These are phyloP conservation scores for Zasmidium angulare DNA, from an alignment of 2,329 filamentous ascomycete species.

Conservation along the genomic window DNA sequence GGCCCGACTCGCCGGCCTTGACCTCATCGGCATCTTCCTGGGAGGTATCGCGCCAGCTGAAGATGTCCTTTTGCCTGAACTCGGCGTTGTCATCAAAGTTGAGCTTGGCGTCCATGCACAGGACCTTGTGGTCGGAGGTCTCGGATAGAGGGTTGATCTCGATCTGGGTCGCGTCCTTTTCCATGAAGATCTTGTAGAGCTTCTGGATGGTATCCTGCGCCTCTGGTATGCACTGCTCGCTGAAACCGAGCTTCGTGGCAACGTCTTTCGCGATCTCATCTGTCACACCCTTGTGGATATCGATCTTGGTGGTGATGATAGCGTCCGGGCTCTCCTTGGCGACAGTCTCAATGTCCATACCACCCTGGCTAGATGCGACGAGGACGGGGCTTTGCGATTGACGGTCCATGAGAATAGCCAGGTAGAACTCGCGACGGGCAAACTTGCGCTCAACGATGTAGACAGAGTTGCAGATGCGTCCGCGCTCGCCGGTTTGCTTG, in stretches of 20 bases:
- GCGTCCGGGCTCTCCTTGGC: conserved; percentile 97
- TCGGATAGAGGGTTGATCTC: conserved; percentile 99
- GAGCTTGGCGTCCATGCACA: conserved; percentile 99
- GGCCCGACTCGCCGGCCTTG: conserved; percentile 85
- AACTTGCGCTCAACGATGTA: conserved; percentile 99
- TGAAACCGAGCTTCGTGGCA: conserved; percentile 91
- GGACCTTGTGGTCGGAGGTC: conserved; percentile 95
- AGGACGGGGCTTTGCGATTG: conserved; percentile 88
- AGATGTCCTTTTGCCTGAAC: conserved; percentile 96
- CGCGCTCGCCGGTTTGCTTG: conserved; percentile 94
- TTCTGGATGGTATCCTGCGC: conserved; percentile 97
- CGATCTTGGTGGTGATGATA: conserved; percentile 88
- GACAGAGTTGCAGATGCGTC: conserved; percentile 93
- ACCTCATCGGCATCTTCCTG: conserved; percentile 99
- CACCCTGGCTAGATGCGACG: conserved; percentile 95
- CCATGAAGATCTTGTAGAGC: conserved; percentile 97
- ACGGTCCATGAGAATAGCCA: conserved; percentile 98
- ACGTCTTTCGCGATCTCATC: conserved; percentile 92
- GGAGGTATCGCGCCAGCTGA: conserved; percentile 86
- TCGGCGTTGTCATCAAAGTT: conserved; percentile 98
- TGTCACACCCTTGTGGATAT: conserved; percentile 93
- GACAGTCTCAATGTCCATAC: conserved; percentile 98
- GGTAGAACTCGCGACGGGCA: conserved; percentile 97
- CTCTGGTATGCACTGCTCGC: conserved; percentile 93
- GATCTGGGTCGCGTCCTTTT: conserved; percentile 98